Percentiles rank a stretch among this genome's conserved stretches.
These are phyloP conservation scores for Seiridium cupressi DNA, from an alignment of 2,329 filamentous ascomycete genomes.

Conservation along the genomic window DNA sequence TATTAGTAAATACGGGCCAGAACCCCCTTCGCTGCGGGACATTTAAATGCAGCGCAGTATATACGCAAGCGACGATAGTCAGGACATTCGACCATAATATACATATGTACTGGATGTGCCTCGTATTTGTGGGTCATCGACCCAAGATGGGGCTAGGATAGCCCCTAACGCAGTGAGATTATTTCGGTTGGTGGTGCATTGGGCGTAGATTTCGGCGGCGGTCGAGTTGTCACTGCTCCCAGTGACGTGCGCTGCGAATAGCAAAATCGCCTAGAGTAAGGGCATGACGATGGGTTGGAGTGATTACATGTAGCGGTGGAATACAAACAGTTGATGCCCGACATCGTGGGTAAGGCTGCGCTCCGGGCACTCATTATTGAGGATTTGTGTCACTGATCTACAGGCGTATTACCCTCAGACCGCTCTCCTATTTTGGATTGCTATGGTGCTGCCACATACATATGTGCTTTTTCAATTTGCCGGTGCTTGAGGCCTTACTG, in stretches of 20 bases:
- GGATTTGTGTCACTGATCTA: no score
- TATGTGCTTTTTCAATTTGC: no score
- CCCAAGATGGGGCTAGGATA: background rate
- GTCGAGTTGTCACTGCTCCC: background rate
- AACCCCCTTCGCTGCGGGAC: background rate
- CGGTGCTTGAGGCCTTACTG: no score
- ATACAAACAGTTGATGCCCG: no score
- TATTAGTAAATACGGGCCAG: background rate
- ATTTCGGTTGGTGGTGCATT: background rate
- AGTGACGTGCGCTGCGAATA: background rate
- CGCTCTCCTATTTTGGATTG: no score
- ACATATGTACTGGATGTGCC: background rate
- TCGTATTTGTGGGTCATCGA: background rate
- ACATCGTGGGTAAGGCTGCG: no score
- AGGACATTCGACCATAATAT: background rate
- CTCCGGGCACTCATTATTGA: no score
- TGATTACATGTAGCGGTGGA: no score
- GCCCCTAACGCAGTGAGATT: background rate
- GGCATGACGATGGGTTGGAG: background rate
- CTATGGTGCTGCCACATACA: no score
- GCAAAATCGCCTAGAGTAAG: background rate
- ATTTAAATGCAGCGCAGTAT: background rate
- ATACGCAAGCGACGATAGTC: background rate
- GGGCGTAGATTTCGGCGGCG: background rate
- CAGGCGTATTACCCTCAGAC: no score